Conservation (phyloP, 805 yeast species). For the Kluyveromyces dobzhanskii region DNA sequence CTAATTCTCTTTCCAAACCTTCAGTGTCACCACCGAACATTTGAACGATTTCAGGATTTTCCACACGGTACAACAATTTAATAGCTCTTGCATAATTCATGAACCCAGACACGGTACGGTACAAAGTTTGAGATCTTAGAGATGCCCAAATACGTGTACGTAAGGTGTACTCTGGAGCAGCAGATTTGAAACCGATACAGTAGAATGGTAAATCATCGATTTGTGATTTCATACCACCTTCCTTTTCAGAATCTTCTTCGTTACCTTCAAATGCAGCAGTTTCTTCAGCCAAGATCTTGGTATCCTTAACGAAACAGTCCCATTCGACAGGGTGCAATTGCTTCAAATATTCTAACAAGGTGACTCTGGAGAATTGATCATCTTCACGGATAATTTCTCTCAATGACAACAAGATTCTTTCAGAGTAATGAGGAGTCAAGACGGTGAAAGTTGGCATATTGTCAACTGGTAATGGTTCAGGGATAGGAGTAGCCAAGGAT, state of each 20-base stretch:
- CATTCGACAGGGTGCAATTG: conserved; percentile 95
- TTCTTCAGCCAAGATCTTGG: conserved; percentile 91
- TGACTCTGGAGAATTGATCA: conserved; percentile 91
- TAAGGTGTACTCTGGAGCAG: conserved; percentile 92
- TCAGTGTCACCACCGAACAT: conserved; percentile 99
- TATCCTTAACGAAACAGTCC: conserved; percentile 95
- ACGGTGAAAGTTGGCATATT: conserved; percentile 99
- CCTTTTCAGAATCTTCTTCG: conserved; percentile 43
- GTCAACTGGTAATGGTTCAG: conserved; percentile 98
- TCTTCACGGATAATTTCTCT: conserved; percentile 96
- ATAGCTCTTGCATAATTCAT: conserved; percentile 98
- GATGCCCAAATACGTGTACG: conserved; percentile 99
- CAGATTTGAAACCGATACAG: conserved; percentile 95
- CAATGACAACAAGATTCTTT: conserved; percentile 85
- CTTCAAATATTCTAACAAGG: conserved; percentile 86
- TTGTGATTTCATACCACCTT: conserved; percentile 68
- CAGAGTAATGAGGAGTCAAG: conserved; percentile 91
- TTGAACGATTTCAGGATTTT: conserved; percentile 91
- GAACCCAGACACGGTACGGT: conserved; percentile 96
- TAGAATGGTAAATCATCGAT: conserved; percentile 89
- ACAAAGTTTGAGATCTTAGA: conserved; percentile 89
- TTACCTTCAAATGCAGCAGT: conserved; percentile 62
- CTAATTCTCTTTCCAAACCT: conserved; percentile 89
- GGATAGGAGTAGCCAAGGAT: conserved; percentile 95
- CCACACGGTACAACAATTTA: conserved; percentile 86